phyloP scores from a whole-genome alignment of 192 early-diverging fungal genomes.

The Gaertneriomyces sp. region DNA sequence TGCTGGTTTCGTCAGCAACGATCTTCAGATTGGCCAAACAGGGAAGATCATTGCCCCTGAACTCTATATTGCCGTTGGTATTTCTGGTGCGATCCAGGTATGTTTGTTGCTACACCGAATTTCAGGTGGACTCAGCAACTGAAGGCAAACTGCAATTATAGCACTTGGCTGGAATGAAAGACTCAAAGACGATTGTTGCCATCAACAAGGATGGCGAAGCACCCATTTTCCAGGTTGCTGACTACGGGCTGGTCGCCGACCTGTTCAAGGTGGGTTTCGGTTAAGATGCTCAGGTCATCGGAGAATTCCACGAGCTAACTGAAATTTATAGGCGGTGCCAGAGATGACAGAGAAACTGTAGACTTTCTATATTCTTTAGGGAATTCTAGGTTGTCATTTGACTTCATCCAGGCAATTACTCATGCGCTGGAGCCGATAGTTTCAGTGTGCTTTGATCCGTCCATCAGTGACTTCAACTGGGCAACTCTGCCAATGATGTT shows the following conservation, averaged over 20 bases:
- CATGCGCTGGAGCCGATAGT: too few species aligned
- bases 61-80: slow-evolving; percentile 92
- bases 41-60: slow-evolving; percentile 97
- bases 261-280: slow-evolving; percentile 66
- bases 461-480: too few species aligned
- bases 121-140: not conserved
- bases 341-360: slow-evolving; percentile 80
- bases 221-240: slow-evolving; percentile 94
- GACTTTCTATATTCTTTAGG: not conserved
- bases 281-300: not conserved
- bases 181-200: slow-evolving; percentile 96
- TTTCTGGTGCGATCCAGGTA: slow-evolving; percentile 88
- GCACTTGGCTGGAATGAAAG: slow-evolving; percentile 99
- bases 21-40: slow-evolving; percentile 96
- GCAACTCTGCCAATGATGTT: too few species aligned
- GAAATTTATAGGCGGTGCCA: slow-evolving; percentile 59
- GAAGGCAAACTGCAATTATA: slow-evolving; percentile 30
- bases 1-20: slow-evolving; percentile 94
- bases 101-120: not conserved
- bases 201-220: slow-evolving; percentile 99
- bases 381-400: too few species aligned
- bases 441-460: too few species aligned
- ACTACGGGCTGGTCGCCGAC: slow-evolving; percentile 94
- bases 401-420: too few species aligned
- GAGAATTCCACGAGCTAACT: not conserved